Evolutionary conservation across 192 early-diverging fungal species (phyloP), one percentile per base, ranked within the genome.

Genomic region (Podila clonocystis): DNA sequence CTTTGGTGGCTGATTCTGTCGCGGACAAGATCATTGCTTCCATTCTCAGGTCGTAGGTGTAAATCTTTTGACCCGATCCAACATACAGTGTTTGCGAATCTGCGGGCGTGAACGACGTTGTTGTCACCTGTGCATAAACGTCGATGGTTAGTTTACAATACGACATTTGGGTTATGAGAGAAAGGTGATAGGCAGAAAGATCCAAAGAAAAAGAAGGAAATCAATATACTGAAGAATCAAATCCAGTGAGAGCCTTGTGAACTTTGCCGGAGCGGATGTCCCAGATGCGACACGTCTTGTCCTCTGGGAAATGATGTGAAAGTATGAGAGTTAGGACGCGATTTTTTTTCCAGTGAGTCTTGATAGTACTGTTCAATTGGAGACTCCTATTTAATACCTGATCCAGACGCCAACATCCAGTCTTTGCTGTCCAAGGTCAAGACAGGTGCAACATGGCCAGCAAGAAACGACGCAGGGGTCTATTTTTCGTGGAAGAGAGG

Each of bases 21-120:
- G 82, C 45, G 34, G 83, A 73, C 38, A 85, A 70, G 12, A 67
- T 61, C 12, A 85, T 65, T 3, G 70, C 67, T 33, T 80, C 77
- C 77, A 80, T 82, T 17, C 84, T 66, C 30, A 89, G 41, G 60
- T 89, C 87, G 55, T 76, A 89, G 4, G 74, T 70, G 34, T 79
- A 66, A 0, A 88, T 74, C 71, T 83, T 71, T 33, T 50, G 30
- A 33, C 68, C 58, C 11, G 65, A 77, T 15, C 38, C 70, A 49
- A 80, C 77, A 65, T 73, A 80, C 24, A 80, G 68, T 8, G 77
- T 80, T 20, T 80, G 70, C 8, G 11, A 11, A 59, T 80, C 77
- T 60, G 55, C 62, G 3, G 76, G 70, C 5, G 77, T 73, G 22
- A 80, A 80, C 0, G 70, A 41, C 9, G 71, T 73, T 4, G 70